Conservation (phyloP, 2,329 filamentous ascomycete species). For the Fonsecaea monophora region DNA sequence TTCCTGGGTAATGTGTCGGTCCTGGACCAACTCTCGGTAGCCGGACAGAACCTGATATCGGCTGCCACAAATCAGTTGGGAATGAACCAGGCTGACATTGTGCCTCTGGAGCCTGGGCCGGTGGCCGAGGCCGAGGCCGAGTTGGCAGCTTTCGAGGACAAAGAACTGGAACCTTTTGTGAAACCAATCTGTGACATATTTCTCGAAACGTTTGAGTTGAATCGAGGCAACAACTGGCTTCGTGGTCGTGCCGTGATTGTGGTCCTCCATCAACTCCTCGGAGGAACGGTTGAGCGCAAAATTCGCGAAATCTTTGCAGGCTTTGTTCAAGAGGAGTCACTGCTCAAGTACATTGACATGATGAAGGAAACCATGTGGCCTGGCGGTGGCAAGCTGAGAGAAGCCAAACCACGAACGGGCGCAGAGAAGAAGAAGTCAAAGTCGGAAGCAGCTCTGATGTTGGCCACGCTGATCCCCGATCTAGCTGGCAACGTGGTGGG, state of each 20-base stretch:
- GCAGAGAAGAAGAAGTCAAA: conserved; percentile 80
- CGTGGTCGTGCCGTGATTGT: conserved; percentile 94
- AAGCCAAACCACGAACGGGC: conserved; percentile 64
- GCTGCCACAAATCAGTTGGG: conserved; percentile 60
- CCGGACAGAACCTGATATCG: conserved; percentile 80
- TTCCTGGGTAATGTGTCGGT: conserved; percentile 96
- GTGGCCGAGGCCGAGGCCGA: conserved; percentile 87
- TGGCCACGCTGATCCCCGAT: conserved; percentile 89
- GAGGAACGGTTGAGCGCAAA: conserved; percentile 94
- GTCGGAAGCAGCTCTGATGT: conserved; percentile 85
- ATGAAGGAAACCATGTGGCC: conserved; percentile 85
- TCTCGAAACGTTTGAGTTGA: conserved; percentile 91
- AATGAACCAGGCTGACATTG: conserved; percentile 41
- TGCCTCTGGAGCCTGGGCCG: conserved; percentile 57
- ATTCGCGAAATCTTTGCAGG: conserved; percentile 82
- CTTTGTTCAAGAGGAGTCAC: conserved; percentile 76
- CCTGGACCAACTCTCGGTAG: conserved; percentile 88
- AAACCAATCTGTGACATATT: conserved; percentile 99
- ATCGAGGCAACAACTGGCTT: conserved; percentile 95
- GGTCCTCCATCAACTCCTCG: conserved; percentile 91
- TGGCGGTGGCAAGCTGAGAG: conserved; percentile 53
- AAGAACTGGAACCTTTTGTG: conserved; percentile 90
- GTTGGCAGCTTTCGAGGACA: conserved; percentile 88
- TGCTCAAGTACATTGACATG: conserved; percentile 76
- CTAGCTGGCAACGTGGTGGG: conserved; percentile 92